These are phyloP conservation scores for Aspergillus haitiensis DNA, from an alignment of 495 filamentous ascomycete species.

Conservation along the genomic window DNA sequence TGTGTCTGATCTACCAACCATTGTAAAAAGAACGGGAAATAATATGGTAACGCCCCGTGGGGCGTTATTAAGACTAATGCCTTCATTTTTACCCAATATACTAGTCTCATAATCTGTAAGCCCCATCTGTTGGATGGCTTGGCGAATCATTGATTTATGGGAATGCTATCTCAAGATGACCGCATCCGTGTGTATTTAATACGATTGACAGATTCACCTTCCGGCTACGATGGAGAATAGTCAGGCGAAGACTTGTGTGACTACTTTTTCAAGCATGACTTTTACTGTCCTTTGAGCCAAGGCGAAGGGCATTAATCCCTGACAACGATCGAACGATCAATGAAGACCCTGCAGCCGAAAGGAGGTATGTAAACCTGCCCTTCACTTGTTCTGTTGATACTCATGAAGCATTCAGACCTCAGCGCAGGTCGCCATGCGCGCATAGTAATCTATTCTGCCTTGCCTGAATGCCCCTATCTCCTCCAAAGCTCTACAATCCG, in stretches of 20 bases:
- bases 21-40: too few species aligned
- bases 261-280: conserved; percentile 9
- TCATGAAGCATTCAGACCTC: not conserved
- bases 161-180: too few species aligned
- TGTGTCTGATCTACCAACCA: too few species aligned
- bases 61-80: too few species aligned
- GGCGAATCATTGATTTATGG: too few species aligned
- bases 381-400: not conserved
- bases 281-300: conserved; percentile 7
- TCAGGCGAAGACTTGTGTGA: not conserved
- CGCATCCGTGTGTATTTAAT: too few species aligned
- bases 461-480: conserved; percentile 1
- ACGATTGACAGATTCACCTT: too few species aligned
- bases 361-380: not conserved
- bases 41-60: too few species aligned
- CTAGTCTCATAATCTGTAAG: too few species aligned
- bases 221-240: too few species aligned
- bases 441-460: conserved; percentile 11
- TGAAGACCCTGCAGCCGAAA: conserved; percentile 2
- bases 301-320: conserved; percentile 6
- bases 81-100: too few species aligned
- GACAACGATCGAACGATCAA: conserved; percentile 1
- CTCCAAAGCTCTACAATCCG: not conserved
- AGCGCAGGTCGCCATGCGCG: conserved; percentile 10
- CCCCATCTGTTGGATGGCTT: too few species aligned